Percentiles rank a stretch among this genome's conserved stretches.
Conservation (phyloP, 1,284 basidiomycete genomes). For the Cutaneotrichosporon dermatis region DNA sequence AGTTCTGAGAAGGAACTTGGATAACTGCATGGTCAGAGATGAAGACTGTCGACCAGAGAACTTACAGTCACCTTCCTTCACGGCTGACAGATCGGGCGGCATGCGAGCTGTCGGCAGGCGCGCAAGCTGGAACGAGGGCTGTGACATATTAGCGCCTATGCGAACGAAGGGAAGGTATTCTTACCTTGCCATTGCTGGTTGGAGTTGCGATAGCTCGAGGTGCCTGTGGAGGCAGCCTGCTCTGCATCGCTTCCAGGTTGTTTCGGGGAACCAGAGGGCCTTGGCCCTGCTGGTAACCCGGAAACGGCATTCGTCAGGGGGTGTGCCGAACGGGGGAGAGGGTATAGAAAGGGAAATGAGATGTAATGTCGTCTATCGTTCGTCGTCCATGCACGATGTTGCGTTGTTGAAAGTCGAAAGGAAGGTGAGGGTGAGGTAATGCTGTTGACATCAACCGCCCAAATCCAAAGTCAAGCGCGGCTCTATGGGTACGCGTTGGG, state of each 20-base stretch:
- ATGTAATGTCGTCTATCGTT: neutral
- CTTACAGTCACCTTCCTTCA: neutral
- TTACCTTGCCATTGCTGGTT: neutral
- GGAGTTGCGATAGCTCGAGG: neutral
- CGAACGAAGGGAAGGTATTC: neutral
- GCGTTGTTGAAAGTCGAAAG: neutral
- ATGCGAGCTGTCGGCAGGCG: neutral
- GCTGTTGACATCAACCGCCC: no score
- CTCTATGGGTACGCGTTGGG: neutral
- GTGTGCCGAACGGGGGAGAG: neutral
- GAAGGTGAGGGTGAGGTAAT: neutral
- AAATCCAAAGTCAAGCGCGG: neutral
- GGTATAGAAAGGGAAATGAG: neutral
- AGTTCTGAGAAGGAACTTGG: neutral
- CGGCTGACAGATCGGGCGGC: neutral
- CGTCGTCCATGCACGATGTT: neutral
- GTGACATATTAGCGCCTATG: neutral
- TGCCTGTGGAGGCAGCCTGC: neutral
- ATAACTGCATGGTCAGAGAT: neutral
- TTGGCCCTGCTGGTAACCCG: neutral
- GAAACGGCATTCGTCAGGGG: no score
- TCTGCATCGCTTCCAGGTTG: conserved; percentile 5
- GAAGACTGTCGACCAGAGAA: neutral
- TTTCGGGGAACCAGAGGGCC: conserved; percentile 2
- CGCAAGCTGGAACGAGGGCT: conserved; percentile 6